Evolutionary conservation across 176 grass and related monocot species (phyloP), one percentile per base, ranked within the genome.

Genomic region (Zoysia pacifica): DNA sequence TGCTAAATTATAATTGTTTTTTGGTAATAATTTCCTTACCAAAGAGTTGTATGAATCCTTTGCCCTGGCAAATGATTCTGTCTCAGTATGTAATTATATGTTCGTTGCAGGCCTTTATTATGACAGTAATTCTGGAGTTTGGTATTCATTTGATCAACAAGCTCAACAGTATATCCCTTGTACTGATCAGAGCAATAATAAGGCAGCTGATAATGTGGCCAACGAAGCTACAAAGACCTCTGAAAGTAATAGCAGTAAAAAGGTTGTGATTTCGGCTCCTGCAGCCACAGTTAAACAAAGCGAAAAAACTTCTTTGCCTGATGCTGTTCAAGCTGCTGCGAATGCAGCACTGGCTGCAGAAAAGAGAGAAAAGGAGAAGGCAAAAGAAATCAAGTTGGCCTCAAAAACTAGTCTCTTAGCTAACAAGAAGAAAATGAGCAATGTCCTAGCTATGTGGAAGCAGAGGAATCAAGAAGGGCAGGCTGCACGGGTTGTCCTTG

Each of bases 371-470:
- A 98, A 98, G 46, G 92, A 98, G 74, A 98, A 86, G 65, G 85
- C 82, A 53, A 98, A 91, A 88, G 96, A 99, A 65, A 99, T 95
- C 62, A 99, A 93, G 58, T 81, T 97, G 77, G 73, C 92, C 44
- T 99, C 90, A 44, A 99, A 93, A 85, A 86, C 44, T 79, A 99
- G 76, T 84, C 86, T 95, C 18, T 78, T 99, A 65, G 92, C 92
- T 44, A 99, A 94, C 82, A 99, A 95, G 90, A 99, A 99, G 82
- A 99, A 99, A 84, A 99, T 99, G 92, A 99, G 87, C 76, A 93
- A 99, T 93, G 96, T 99, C 62, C 83, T 95, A 81, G 88, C 92
- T 37, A 89, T 99, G 88, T 99, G 96, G 96, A 99, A 95, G 73
- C 92, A 99, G 87, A 95, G 96, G 69, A 99, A 91, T 89, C 88